Percentiles rank a stretch among this genome's conserved stretches.
Conservation (phyloP, 2,329 filamentous ascomycete species). For the Coniochaeta pulveracea region DNA sequence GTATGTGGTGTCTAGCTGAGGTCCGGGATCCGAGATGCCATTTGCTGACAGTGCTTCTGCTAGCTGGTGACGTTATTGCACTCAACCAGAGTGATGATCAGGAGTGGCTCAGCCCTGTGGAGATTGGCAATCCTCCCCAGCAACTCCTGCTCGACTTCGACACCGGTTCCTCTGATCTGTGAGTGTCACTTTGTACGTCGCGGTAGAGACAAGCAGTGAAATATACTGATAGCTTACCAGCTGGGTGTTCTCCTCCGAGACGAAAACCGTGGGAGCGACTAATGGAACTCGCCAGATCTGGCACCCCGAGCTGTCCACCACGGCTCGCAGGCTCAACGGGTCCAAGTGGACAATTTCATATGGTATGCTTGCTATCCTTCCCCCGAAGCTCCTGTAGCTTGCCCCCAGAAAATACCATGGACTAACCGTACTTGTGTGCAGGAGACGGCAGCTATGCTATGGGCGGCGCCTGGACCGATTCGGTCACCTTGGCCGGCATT, state of each 20-base stretch:
- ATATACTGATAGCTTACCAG: slow-evolving; percentile 17
- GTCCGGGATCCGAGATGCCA: not conserved
- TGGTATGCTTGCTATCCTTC: slow-evolving; percentile 16
- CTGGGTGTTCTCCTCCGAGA: slow-evolving; percentile 44
- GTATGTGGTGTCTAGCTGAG: slow-evolving; percentile 4
- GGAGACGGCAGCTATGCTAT: slow-evolving; percentile 31
- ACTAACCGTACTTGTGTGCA: slow-evolving; percentile 9
- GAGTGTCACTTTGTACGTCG: slow-evolving; percentile 26
- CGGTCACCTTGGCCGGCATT: slow-evolving; percentile 32
- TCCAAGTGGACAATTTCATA: slow-evolving; percentile 38
- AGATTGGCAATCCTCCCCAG: slow-evolving; percentile 45
- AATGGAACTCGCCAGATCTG: slow-evolving; percentile 34
- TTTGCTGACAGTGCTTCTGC: not conserved
- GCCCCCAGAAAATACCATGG: slow-evolving; percentile 6
- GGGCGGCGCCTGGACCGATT: slow-evolving; percentile 40
- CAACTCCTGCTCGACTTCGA: slow-evolving; percentile 58
- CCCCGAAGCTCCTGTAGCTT: not conserved
- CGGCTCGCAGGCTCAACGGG: slow-evolving; percentile 26
- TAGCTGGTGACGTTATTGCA: slow-evolving; percentile 15
- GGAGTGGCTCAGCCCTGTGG: slow-evolving; percentile 51
- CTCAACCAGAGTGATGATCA: slow-evolving; percentile 28
- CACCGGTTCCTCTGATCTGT: slow-evolving; percentile 53
- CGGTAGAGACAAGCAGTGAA: not conserved
- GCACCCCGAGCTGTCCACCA: slow-evolving; percentile 31
- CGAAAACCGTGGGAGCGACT: slow-evolving; percentile 21